Conservation (phyloP, 257 asterid genomes). For the Nicotiana sylvestris region DNA sequence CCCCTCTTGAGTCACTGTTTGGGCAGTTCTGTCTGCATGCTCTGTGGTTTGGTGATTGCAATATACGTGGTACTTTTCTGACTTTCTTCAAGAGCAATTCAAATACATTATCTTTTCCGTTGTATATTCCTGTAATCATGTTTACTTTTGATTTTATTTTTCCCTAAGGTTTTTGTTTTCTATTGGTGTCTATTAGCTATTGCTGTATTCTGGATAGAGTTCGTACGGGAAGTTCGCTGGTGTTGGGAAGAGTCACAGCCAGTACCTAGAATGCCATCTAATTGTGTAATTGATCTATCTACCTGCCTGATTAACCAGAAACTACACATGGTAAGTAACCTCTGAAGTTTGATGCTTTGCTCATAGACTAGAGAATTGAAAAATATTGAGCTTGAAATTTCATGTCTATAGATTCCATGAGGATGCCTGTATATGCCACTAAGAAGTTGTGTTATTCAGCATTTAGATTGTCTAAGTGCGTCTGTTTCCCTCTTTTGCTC, state of each 20-base stretch:
- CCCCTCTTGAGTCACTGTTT: conserved; percentile 78
- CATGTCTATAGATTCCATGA: no score
- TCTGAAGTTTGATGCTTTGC: background rate
- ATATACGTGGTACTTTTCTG: conserved; percentile 60
- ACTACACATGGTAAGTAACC: conserved; percentile 71
- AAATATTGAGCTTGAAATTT: no score
- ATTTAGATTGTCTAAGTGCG: no score
- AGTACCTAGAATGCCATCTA: conserved; percentile 66
- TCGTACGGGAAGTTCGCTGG: conserved; percentile 88
- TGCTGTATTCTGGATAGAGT: conserved; percentile 95
- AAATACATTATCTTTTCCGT: background rate
- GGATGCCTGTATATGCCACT: no score
- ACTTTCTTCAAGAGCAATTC: background rate
- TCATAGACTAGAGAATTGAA: no score
- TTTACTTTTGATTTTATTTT: background rate
- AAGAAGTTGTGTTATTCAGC: no score
- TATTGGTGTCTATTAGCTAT: conserved; percentile 46
- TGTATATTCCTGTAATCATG: background rate
- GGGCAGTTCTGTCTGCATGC: conserved; percentile 88
- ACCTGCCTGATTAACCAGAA: conserved; percentile 84
- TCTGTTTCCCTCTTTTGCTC: no score
- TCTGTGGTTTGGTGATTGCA: conserved; percentile 95
- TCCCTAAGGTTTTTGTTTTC: conserved; percentile 3
- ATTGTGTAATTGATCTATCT: conserved; percentile 66
- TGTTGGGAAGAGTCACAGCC: conserved; percentile 96